Base-by-base conservation (phyloP, 257 asterid genomes). In the Capsicum pubescens region DNA sequence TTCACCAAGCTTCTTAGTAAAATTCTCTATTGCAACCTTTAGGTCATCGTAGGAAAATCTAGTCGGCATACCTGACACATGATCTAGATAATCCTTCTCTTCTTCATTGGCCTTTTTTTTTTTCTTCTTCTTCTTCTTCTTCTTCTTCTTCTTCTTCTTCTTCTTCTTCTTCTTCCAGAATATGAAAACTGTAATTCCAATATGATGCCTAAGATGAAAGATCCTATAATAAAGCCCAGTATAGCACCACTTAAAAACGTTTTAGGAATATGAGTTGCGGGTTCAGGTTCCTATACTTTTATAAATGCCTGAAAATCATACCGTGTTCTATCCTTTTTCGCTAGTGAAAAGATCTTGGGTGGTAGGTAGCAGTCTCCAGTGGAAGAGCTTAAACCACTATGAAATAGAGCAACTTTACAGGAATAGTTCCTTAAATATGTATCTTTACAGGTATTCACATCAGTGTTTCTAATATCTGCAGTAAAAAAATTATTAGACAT, bases 31-130 rank as follows among this genome's bases (percentile, higher is more conserved):
- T 69, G 87, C 89, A 19, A 0, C 32, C 56, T 64, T 74, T 39
- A 87, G 64, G 6, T 26, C 32, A 26, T 26, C 32, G 32, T 26
- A 26, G 1, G 1, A 26, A 26, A 26, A 26, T 26, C 32, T 82
- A 21, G 83, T 82, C 0, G 89, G 87, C 87, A 87, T 87, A 52
- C 87, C 89, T 12, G 89, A 83, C n/a, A 85, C 85, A 8, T 56
- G 82, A 17, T 82, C 87, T 67, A 87, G 71, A 81, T 26, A 26
- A 26, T 26, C 32, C 32, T 26, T 1, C 32, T 26, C 32, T 26
- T 26, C 32, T 26, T 26, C 32, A 26, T 26, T 26, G 32, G 32
- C 32, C 32, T 26, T 26, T 26, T 0, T 26, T 1, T 26, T 78
- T 79, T 61, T 70, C 83, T 17, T 68, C 90, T 32, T 84, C 87